A percentile compares a stretch with the other conserved stretches of the same genome.
Evolutionary conservation across 164 flowering plant genomes (phyloP).

Genomic region (Tetracentron sinense): DNA sequence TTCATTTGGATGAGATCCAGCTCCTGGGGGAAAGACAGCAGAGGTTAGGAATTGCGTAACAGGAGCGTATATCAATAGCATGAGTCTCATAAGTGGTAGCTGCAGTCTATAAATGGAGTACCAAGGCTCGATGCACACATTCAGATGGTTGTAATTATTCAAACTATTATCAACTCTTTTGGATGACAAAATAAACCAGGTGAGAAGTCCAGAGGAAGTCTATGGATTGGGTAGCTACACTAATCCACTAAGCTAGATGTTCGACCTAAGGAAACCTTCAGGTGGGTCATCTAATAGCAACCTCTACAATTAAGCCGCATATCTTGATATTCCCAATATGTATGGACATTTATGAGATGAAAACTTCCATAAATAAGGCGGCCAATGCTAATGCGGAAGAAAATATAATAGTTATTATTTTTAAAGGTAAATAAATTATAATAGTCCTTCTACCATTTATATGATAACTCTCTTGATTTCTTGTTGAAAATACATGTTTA

Average conservation of each 20-base stretch:
- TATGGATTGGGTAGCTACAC: neutral
- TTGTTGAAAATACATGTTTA: neutral
- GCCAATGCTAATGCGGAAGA: neutral
- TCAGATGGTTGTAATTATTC: neutral
- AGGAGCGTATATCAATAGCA: neutral
- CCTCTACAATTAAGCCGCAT: neutral
- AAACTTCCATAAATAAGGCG: neutral
- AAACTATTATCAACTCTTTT: neutral
- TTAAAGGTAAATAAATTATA: too few species aligned
- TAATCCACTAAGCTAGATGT: too few species aligned
- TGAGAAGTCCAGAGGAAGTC: neutral
- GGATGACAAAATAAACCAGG: neutral
- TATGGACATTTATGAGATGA: too few species aligned
- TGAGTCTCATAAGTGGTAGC: neutral
- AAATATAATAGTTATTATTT: neutral
- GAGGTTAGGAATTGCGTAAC: too few species aligned
- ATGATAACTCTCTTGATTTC: neutral
- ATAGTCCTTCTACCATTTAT: neutral
- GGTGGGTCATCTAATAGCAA: too few species aligned
- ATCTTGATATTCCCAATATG: neutral
- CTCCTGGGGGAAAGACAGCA: slow-evolving; percentile 37
- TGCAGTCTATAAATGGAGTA: neutral
- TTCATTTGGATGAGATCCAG: slow-evolving; percentile 72
- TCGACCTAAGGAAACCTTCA: too few species aligned
- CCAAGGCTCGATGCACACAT: neutral